Conservation (phyloP, 2,329 filamentous ascomycete species). For the Eutypella sp. region DNA sequence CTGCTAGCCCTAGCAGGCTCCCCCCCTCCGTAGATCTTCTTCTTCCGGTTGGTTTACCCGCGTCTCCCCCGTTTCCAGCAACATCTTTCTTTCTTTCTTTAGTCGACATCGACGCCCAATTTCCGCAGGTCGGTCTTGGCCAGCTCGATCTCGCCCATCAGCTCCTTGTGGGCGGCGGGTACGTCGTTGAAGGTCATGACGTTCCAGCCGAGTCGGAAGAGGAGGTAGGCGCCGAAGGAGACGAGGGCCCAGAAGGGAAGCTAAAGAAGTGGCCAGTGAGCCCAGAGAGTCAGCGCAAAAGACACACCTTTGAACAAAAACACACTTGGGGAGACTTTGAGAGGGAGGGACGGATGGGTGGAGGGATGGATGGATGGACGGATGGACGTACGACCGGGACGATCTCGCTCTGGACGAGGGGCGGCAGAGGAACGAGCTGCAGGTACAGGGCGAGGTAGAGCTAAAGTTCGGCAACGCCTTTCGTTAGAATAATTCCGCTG, state of each 20-base stretch:
- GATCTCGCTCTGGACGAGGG: conserved; percentile 74
- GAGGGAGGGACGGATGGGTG: not conserved
- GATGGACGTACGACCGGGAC: conserved; percentile 72
- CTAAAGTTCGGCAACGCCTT: too few species aligned
- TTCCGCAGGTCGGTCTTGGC: conserved; percentile 69
- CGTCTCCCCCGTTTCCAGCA: too few species aligned
- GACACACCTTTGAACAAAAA: not conserved
- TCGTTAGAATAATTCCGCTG: too few species aligned
- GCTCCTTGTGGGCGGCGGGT: conserved; percentile 80
- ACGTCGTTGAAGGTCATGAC: conserved; percentile 97
- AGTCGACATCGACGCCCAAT: conserved; percentile 76
- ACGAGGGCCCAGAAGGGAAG: conserved; percentile 91
- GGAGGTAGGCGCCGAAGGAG: conserved; percentile 84
- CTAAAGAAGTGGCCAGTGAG: too few species aligned
- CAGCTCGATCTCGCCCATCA: conserved; percentile 77
- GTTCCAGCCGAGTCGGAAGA: conserved; percentile 86
- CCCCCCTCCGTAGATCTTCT: too few species aligned
- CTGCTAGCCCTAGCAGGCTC: too few species aligned
- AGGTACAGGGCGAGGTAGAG: conserved; percentile 85
- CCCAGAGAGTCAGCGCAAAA: conserved; percentile 1
- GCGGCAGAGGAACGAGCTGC: conserved; percentile 74
- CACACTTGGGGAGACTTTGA: conserved; percentile 1
- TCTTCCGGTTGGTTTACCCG: too few species aligned
- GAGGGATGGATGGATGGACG: not conserved
- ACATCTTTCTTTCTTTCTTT: conserved; percentile 24